Evolutionary conservation across 306 rosid genomes (phyloP).

Genomic region (Lagenaria siceraria): DNA sequence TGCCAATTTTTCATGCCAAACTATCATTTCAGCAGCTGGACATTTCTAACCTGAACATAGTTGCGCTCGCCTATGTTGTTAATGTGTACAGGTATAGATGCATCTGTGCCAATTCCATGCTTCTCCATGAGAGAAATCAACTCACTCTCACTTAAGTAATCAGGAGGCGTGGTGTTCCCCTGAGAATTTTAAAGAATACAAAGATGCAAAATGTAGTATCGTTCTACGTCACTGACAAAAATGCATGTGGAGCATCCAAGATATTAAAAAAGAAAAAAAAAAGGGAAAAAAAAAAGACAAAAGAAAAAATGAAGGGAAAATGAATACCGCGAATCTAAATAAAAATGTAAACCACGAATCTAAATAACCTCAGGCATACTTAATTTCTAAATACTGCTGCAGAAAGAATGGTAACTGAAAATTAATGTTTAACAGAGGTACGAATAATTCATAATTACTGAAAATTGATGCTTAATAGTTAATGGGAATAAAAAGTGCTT

Average conservation of each 20-base stretch:
- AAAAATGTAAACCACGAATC: neutral
- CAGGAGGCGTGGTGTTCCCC: slow-evolving; percentile 84
- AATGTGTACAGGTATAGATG: slow-evolving; percentile 88
- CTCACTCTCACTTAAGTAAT: slow-evolving; percentile 86
- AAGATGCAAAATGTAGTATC: neutral
- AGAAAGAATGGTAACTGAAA: neutral
- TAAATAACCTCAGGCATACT: neutral
- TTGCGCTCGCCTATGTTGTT: slow-evolving; percentile 96
- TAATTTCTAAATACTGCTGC: neutral
- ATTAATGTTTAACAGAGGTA: neutral
- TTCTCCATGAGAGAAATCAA: slow-evolving; percentile 96
- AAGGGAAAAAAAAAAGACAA: no score
- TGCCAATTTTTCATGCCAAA: neutral
- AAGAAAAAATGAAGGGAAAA: no score
- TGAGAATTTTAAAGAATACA: slow-evolving; percentile 19
- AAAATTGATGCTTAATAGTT: neutral
- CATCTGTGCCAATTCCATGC: slow-evolving; percentile 94
- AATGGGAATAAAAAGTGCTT: neutral
- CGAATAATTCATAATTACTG: neutral
- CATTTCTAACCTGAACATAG: slow-evolving; percentile 68
- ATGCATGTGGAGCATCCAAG: neutral
- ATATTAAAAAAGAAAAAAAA: neutral
- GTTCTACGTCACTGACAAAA: neutral
- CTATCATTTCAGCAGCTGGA: neutral
- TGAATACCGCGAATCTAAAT: neutral